Percentiles rank a stretch among this genome's conserved stretches.
phyloP scores from a whole-genome alignment of 768 basidiomycete genomes.

The Kwoniella europaea region DNA sequence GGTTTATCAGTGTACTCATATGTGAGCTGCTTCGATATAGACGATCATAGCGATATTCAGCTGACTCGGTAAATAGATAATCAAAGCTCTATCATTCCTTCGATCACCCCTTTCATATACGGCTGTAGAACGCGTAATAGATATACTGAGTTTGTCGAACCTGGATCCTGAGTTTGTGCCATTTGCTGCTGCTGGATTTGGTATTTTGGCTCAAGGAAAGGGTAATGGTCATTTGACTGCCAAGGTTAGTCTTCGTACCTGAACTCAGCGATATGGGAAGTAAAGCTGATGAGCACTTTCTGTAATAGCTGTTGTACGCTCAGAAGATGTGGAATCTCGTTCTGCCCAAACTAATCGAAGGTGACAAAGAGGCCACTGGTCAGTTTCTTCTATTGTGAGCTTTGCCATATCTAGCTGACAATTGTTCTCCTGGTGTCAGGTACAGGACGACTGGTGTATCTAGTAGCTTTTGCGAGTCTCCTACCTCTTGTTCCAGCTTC shows the following conservation, averaged over 20 bases:
- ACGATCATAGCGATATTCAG: not conserved
- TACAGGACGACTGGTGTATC: constrained; percentile 66
- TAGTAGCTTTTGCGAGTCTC: constrained; percentile 81
- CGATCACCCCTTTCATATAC: constrained; percentile 67
- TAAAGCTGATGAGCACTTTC: not conserved
- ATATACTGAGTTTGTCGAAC: constrained; percentile 63
- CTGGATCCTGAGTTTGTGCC: constrained; percentile 68
- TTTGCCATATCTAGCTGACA: not conserved
- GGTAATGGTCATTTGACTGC: constrained; percentile 77
- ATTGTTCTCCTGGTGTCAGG: constrained; percentile 9
- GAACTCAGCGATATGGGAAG: not conserved
- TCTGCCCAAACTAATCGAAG: constrained; percentile 74
- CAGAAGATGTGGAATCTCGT: constrained; percentile 69
- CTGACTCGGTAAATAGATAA: constrained; percentile 63
- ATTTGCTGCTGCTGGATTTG: constrained; percentile 77
- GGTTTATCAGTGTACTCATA: constrained; percentile 47
- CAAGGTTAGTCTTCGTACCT: constrained; percentile 64
- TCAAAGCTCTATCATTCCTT: constrained; percentile 77
- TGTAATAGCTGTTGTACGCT: constrained; percentile 57
- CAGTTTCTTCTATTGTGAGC: constrained; percentile 35
- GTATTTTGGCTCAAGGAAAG: constrained; percentile 65
- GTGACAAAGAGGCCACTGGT: constrained; percentile 68
- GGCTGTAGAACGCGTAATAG: constrained; percentile 71
- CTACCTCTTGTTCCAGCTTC: constrained; percentile 79
- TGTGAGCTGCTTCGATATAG: constrained; percentile 17